Evolutionary conservation across 768 basidiomycete genomes (phyloP).

Genomic region (Rhodotorula taiwanensis): DNA sequence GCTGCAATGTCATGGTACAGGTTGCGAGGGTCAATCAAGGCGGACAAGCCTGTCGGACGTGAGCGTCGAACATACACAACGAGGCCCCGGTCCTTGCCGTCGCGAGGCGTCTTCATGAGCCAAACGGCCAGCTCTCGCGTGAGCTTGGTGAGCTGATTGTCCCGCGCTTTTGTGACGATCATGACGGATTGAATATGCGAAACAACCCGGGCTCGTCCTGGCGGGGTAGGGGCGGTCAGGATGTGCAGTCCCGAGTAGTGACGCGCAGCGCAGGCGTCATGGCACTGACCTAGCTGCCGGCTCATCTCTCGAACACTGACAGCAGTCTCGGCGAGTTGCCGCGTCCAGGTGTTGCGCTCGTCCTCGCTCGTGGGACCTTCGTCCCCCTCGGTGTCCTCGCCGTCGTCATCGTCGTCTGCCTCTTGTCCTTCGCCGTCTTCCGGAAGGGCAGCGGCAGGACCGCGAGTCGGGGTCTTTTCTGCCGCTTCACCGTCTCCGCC

Average conservation of each 20-base stretch:
- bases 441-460: no score
- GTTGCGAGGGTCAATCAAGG: no score
- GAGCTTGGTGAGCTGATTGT: slow-evolving; percentile 90
- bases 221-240: not conserved
- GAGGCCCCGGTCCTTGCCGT: slow-evolving; percentile 60
- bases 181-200: slow-evolving; percentile 87
- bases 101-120: slow-evolving; percentile 80
- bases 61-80: slow-evolving; percentile 59
- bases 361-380: slow-evolving; percentile 39
- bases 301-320: slow-evolving; percentile 97
- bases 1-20: slow-evolving; percentile 48
- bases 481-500: not conserved
- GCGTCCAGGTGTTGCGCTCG: slow-evolving; percentile 61
- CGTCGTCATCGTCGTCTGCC: slow-evolving; percentile 50
- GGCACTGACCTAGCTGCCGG: slow-evolving; percentile 87
- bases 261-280: no score
- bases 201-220: slow-evolving; percentile 84
- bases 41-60: no score
- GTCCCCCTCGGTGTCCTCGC: slow-evolving; percentile 57
- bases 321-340: slow-evolving; percentile 91
- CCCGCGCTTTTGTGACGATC: slow-evolving; percentile 94
- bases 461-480: no score
- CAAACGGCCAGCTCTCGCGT: slow-evolving; percentile 90
- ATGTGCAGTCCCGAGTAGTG: not conserved
- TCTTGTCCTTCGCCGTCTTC: slow-evolving; percentile 2